Evolutionary conservation across 768 basidiomycete species (phyloP).

Genomic region (Tulasnella sp.): DNA sequence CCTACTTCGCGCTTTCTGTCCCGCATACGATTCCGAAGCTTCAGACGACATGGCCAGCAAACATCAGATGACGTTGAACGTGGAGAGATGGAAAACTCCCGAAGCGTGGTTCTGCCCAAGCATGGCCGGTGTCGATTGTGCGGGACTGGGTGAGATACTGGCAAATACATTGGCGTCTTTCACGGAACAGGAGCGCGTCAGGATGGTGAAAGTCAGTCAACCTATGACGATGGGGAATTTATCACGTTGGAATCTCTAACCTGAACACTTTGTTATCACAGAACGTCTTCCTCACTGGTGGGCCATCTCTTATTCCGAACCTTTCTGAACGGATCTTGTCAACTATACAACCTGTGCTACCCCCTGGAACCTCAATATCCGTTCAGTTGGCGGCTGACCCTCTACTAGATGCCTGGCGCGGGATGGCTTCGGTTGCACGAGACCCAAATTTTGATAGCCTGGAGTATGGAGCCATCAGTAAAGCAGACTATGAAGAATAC

Average conservation of each 20-base stretch:
- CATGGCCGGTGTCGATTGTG: slow-evolving; percentile 93
- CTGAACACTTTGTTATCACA: slow-evolving; percentile 24
- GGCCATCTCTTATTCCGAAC: slow-evolving; percentile 62
- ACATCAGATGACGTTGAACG: slow-evolving; percentile 74
- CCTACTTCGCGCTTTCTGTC: slow-evolving; percentile 74
- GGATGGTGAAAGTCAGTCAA: slow-evolving; percentile 58
- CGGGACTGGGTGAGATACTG: slow-evolving; percentile 85
- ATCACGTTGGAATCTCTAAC: neutral
- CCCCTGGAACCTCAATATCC: slow-evolving; percentile 63
- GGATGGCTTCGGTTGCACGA: slow-evolving; percentile 59
- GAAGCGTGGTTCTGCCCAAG: slow-evolving; percentile 87
- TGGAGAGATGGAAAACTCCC: slow-evolving; percentile 81
- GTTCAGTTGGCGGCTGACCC: slow-evolving; percentile 57
- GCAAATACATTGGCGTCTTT: slow-evolving; percentile 73
- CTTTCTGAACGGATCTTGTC: slow-evolving; percentile 55
- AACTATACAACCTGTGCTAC: slow-evolving; percentile 72
- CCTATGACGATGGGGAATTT: neutral
- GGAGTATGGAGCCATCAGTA: slow-evolving; percentile 42
- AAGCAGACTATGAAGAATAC: slow-evolving; percentile 79
- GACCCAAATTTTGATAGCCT: slow-evolving; percentile 28
- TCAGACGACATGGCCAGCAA: slow-evolving; percentile 46
- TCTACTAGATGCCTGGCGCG: slow-evolving; percentile 73
- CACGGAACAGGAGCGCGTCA: slow-evolving; percentile 49
- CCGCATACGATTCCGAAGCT: slow-evolving; percentile 41
- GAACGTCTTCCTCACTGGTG: slow-evolving; percentile 87